Conservation (phyloP, 208 protist species). For the Trypanosoma vivax region DNA sequence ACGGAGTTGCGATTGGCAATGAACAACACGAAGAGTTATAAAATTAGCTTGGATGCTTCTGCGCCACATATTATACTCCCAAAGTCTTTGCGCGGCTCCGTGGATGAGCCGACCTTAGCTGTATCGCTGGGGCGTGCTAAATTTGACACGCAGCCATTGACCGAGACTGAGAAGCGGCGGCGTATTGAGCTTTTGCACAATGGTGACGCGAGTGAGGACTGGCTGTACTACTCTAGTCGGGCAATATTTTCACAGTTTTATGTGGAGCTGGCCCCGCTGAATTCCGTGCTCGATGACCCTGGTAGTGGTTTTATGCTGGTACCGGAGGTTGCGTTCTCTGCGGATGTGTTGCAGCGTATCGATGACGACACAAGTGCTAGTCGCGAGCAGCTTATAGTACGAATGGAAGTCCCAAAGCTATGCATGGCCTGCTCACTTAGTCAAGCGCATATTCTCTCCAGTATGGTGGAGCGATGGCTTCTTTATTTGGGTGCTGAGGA, state of each 20-base stretch:
- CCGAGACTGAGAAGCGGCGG: slow-evolving; percentile 50
- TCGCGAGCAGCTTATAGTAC: slow-evolving; percentile 61
- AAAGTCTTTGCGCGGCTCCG: slow-evolving; percentile 27
- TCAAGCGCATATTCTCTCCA: slow-evolving; percentile 67
- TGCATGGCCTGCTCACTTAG: slow-evolving; percentile 55
- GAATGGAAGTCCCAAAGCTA: slow-evolving; percentile 61
- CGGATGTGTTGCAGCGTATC: slow-evolving; percentile 69
- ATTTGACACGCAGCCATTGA: slow-evolving; percentile 57
- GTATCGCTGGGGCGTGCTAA: slow-evolving; percentile 65
- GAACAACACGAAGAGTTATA: slow-evolving; percentile 50
- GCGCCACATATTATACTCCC: slow-evolving; percentile 74
- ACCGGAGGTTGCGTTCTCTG: slow-evolving; percentile 59
- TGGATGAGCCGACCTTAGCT: slow-evolving; percentile 44
- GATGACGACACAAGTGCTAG: slow-evolving; percentile 30
- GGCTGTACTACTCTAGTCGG: slow-evolving; percentile 66
- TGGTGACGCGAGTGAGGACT: slow-evolving; percentile 33
- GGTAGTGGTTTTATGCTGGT: slow-evolving; percentile 66
- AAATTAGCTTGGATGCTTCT: slow-evolving; percentile 60
- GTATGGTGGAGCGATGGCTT: slow-evolving; percentile 68
- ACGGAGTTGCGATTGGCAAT: slow-evolving; percentile 57
- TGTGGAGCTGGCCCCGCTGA: slow-evolving; percentile 67
- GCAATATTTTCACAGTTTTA: slow-evolving; percentile 70
- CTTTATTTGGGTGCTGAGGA: slow-evolving; percentile 14
- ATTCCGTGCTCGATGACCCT: slow-evolving; percentile 39
- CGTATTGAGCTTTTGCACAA: slow-evolving; percentile 11